Base-by-base conservation (phyloP, 352 stramenopile species). In the Phytophthora hybrid region DNA sequence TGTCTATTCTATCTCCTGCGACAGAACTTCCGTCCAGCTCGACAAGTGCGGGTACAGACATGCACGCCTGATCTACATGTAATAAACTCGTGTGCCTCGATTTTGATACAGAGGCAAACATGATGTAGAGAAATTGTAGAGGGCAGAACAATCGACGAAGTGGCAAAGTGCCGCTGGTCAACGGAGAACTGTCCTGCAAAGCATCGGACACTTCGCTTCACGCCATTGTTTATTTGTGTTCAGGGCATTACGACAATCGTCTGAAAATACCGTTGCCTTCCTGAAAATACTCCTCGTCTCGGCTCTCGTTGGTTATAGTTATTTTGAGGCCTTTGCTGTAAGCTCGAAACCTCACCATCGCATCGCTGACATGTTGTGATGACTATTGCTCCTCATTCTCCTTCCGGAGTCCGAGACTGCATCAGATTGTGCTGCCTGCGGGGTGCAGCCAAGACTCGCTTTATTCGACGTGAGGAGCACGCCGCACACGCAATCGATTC, bases 311-410 rank as follows among this genome's bases (percentile, higher is more conserved):
- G 58, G 58, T 67, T 56, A 46, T 14, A 55, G 69, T 54, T 77
- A 77, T 77, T 77, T 73, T 65, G 55, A 73, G 63, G 57, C 19
- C 10, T 3, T 63, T 4, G 39, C 4, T 54, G 37, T 23, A 18
- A 68, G 66, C 21, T 16, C 34, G 63, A 62, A 66, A 76, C 57
- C 52, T 62, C 59, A 56, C 46, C 37, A 52, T 55, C 32, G 55
- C 61, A 57, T 44, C 21, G 23, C 37, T 53, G n/a, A 39, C 16
- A 19, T 18, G 11, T 21, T 46, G 44, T 19, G 19, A 11, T 64
- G 37, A 49, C 32, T 49, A 54, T 61, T 47, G 49, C 5, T 61
- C n/a, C 61, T 72, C 69, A 76, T 73, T 76, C 69, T 76, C 51
- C 44, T 34, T 57, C 21, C 3, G 16, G 49, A 68, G 19, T 51